Percentiles rank a stretch among this genome's conserved stretches.
These are phyloP conservation scores for Coelastrella sp. DNA, from an alignment of 139 green algal genomes.

Conservation along the genomic window DNA sequence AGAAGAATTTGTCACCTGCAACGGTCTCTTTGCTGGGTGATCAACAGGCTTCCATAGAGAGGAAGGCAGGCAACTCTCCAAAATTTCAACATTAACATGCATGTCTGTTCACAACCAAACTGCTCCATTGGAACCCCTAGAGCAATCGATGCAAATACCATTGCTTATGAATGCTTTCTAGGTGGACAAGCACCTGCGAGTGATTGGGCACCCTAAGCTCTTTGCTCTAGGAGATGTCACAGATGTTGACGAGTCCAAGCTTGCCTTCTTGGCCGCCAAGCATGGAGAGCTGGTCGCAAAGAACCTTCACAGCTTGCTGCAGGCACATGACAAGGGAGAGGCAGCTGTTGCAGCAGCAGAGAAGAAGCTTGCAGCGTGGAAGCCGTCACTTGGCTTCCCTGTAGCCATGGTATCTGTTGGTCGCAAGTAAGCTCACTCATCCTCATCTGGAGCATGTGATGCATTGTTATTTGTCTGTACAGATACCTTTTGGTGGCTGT, in stretches of 20 bases:
- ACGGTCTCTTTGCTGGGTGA: too few species aligned
- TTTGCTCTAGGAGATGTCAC: slow-evolving; percentile 47
- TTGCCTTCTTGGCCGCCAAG: slow-evolving; percentile 44
- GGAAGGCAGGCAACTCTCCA: too few species aligned
- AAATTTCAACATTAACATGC: too few species aligned
- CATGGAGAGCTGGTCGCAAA: slow-evolving; percentile 30
- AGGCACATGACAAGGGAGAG: background rate
- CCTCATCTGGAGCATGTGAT: too few species aligned
- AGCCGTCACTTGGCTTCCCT: slow-evolving; percentile 14
- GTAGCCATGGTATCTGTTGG: slow-evolving; percentile 25
- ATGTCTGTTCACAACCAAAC: background rate
- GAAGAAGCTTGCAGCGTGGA: background rate
- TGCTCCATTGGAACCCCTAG: background rate
- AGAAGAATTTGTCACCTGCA: too few species aligned
- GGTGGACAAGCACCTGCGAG: slow-evolving; percentile 35
- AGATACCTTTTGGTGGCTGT: too few species aligned
- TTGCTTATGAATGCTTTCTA: background rate
- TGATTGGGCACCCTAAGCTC: slow-evolving; percentile 12
- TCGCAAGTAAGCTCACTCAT: slow-evolving; percentile 35
- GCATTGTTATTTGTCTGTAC: too few species aligned
- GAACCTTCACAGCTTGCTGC: background rate
- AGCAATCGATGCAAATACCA: background rate
- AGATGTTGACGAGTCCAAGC: slow-evolving; percentile 43
- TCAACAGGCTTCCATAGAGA: too few species aligned
- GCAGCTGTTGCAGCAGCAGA: slow-evolving; percentile 13